Base-by-base conservation (phyloP, 805 yeast genomes). In the Myxozyma neotropica region DNA sequence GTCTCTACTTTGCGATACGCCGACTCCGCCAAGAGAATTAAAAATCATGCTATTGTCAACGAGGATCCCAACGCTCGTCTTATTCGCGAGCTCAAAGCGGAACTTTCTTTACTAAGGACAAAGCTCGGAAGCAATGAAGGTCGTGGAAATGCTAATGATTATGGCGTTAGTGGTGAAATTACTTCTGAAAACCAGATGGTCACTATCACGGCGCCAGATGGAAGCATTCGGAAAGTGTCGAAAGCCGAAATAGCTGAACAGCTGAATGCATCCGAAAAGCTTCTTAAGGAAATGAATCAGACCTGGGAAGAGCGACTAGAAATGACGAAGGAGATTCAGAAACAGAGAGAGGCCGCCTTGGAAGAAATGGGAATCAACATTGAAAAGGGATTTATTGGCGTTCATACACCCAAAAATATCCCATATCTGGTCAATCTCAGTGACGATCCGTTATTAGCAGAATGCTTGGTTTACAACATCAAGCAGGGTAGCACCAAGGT, bases 1-100 rank as follows among this genome's bases (percentile, higher is more conserved):
- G 71, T 84, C 66, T 86, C 88, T 42, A 89, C 96, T 0, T 74
- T 89, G 58, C 77, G 91, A 61, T 89, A 89, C 70, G 95, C 96
- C 0, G 86, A 83, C 21, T 83, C 86, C 58, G 93, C 90, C 2
- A 87, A 88, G 70, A 77, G 78, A 64, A 87, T 89, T 65, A 80
- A 80, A 56, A 85, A 89, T 35, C 73, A 73, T 19, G 96, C 93
- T 0, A 79, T 68, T 23, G 69, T 80, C 54, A 83, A 83, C 67
- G 78, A 78, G 55, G 80, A 76, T 54, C 65, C 65, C 24, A 55
- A 55, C 38, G 64, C 69, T 6, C 62, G 59, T 36, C 53, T 66
- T n/a, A 63, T 69, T 24, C 56, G 70, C 15, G 68, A 69, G 38
- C 63, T 70, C 29, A 62, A 67, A 33, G 61, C 59, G 17, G 72